Conservation (phyloP, 768 basidiomycete species). For the Phlebiopsis gigantea region DNA sequence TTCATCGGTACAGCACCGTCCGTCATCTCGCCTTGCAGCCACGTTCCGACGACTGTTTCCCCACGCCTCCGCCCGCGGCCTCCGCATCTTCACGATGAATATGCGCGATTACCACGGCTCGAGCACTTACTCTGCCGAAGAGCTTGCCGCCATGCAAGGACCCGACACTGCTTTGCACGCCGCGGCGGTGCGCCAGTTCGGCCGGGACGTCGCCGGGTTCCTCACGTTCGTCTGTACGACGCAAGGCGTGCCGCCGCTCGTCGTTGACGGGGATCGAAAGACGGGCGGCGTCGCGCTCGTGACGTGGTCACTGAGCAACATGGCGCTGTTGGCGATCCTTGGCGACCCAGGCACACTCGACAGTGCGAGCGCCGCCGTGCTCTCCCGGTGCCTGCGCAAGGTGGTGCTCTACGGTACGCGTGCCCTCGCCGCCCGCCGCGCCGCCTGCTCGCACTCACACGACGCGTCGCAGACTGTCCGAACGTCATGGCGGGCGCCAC, state of each 20-base stretch:
- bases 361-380: not conserved
- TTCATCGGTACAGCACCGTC: not conserved
- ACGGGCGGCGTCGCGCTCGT: conserved; percentile 1
- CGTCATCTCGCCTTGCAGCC: not conserved
- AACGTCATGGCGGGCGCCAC: no score
- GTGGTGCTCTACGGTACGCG: conserved; percentile 9
- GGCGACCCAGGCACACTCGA: not conserved
- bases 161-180: conserved; percentile 23
- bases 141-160: conserved; percentile 18
- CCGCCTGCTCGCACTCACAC: not conserved
- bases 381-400: conserved; percentile 2
- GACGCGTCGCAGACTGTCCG: not conserved
- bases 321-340: not conserved
- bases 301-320: conserved; percentile 2
- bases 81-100: conserved; percentile 33
- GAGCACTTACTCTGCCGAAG: conserved; percentile 25
- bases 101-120: conserved; percentile 34
- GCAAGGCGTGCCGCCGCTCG: conserved; percentile 20
- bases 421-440: not conserved
- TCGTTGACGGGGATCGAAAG: not conserved
- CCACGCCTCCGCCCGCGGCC: conserved; percentile 20
- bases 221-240: conserved; percentile 28
- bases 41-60: conserved; percentile 28
- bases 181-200: conserved; percentile 24
- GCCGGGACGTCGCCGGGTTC: conserved; percentile 30